phyloP scores from a whole-genome alignment of 2,329 filamentous ascomycete genomes.

The Aspergillus fischeri region DNA sequence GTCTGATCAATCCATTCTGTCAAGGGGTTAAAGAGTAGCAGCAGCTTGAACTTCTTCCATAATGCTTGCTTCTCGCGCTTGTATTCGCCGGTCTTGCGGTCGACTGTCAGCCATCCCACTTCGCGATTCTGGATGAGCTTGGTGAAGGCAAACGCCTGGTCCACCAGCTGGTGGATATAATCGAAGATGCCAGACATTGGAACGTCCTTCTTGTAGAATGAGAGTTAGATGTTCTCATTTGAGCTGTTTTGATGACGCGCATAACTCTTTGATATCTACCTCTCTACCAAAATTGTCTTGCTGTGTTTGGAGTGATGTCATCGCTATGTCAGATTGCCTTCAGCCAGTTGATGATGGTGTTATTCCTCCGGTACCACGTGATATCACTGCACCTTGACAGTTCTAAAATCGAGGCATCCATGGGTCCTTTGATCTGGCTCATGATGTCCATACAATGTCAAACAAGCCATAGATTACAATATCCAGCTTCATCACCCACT shows the following conservation, averaged over 20 bases:
- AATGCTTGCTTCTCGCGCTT: slow-evolving; percentile 40
- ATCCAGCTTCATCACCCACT: neutral
- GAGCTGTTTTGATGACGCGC: neutral
- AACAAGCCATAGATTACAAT: too few species aligned
- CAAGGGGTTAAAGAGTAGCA: slow-evolving; percentile 41
- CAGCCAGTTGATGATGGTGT: neutral
- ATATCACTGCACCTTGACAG: neutral
- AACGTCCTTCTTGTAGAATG: neutral
- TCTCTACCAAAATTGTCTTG: neutral
- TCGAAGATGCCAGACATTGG: neutral
- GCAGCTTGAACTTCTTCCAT: slow-evolving; percentile 39
- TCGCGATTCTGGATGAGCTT: slow-evolving; percentile 23
- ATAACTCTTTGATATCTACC: neutral
- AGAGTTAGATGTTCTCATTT: neutral
- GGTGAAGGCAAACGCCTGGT: neutral
- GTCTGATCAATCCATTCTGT: slow-evolving; percentile 41
- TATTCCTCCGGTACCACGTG: neutral
- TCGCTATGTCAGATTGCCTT: neutral
- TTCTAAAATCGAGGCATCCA: neutral
- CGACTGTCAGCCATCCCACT: slow-evolving; percentile 28
- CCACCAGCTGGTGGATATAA: neutral
- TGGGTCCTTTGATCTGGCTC: neutral
- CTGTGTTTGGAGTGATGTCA: neutral
- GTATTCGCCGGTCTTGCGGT: slow-evolving; percentile 31
- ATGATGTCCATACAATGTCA: neutral